Conservation (phyloP, 2,329 filamentous ascomycete species). For the Pseudopithomyces maydicus region DNA sequence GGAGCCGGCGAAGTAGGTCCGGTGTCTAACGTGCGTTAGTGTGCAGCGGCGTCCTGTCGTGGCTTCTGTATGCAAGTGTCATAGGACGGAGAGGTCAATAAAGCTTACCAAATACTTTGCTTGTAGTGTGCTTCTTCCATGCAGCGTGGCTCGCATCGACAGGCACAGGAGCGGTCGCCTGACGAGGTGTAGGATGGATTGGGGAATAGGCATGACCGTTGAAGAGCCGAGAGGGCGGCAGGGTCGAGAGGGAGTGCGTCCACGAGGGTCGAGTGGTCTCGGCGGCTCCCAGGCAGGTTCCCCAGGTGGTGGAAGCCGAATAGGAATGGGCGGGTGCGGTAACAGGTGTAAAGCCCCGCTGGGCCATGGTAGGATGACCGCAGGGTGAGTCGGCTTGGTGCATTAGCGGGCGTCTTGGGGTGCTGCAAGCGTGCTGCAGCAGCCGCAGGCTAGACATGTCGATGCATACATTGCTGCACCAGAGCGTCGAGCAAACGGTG, state of each 20-base stretch:
- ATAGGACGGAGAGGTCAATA: slow-evolving; percentile 13
- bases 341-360: slow-evolving; percentile 14
- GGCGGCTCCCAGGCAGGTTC: slow-evolving; percentile 14
- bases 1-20: slow-evolving; percentile 16
- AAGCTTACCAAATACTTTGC: slow-evolving; percentile 7
- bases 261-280: slow-evolving; percentile 12
- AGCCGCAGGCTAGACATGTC: slow-evolving; percentile 10
- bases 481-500: slow-evolving; percentile 3
- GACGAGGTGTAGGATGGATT: slow-evolving; percentile 8
- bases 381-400: slow-evolving; percentile 18
- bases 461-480: slow-evolving; percentile 14
- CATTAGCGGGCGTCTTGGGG: slow-evolving; percentile 32
- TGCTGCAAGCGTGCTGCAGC: slow-evolving; percentile 10
- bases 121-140: slow-evolving; percentile 6
- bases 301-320: slow-evolving; percentile 26
- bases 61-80: slow-evolving; percentile 8
- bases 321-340: slow-evolving; percentile 22
- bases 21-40: slow-evolving; percentile 18
- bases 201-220: slow-evolving; percentile 12
- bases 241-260: slow-evolving; percentile 12
- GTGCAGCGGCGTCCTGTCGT: slow-evolving; percentile 7
- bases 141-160: slow-evolving; percentile 22
- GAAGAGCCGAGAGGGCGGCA: slow-evolving; percentile 3
- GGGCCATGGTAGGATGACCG: slow-evolving; percentile 16
- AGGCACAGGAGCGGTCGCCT: slow-evolving; percentile 15